A percentile compares a stretch with the other conserved stretches of the same genome.
Conservation (phyloP, 305 asterid genomes). For the Solanum chacoense region DNA sequence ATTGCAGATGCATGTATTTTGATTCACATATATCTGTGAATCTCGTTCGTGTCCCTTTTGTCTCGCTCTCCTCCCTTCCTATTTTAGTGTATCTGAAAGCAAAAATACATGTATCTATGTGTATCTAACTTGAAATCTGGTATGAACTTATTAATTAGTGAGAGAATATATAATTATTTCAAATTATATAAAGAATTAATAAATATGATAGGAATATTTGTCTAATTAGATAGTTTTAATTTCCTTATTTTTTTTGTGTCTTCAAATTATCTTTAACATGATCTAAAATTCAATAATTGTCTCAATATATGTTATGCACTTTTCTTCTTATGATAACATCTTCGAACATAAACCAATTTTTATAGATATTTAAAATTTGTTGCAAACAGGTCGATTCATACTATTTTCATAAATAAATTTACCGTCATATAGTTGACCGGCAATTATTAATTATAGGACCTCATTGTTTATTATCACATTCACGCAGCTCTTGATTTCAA, state of each 20-base stretch:
- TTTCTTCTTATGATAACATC: background rate
- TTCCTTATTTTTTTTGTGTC: background rate
- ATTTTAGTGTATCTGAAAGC: background rate
- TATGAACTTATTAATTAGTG: no score
- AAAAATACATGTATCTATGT: background rate
- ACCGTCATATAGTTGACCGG: background rate
- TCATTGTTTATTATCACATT: background rate
- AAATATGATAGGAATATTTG: no score
- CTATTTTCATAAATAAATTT: no score
- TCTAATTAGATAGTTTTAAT: background rate
- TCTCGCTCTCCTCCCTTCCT: background rate
- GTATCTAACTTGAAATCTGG: background rate
- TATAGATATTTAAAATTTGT: no score
- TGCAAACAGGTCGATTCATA: no score
- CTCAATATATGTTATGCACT: background rate
- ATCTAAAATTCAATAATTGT: background rate
- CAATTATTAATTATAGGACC: background rate
- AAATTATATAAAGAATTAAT: no score
- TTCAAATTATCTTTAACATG: background rate
- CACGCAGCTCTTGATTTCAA: background rate
- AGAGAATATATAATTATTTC: background rate
- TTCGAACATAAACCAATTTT: background rate
- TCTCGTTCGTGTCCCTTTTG: accelerated
- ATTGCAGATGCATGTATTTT: background rate
- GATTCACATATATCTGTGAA: background rate